Evolutionary conservation across 805 yeast species (phyloP).

Genomic region (Ogataea paradorogensis): DNA sequence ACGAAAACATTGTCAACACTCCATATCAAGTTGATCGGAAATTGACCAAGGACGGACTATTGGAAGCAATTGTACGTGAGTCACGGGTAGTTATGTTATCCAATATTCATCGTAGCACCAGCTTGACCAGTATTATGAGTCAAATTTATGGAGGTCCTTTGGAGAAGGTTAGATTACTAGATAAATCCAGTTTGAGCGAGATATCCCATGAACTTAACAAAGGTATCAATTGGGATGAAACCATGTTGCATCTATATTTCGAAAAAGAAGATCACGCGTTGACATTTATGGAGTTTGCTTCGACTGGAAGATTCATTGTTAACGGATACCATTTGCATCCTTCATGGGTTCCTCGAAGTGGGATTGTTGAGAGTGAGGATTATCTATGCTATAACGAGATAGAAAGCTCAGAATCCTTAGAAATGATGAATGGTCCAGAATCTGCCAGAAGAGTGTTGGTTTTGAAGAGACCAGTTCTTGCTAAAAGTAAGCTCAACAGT

Average conservation of each 20-base stretch:
- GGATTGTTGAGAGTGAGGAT: constrained; percentile 6
- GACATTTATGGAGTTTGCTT: constrained; percentile 49
- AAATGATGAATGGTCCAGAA: constrained; percentile 37
- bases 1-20: constrained; percentile 22
- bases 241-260: constrained; percentile 48
- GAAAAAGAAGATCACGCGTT: constrained; percentile 51
- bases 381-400: constrained; percentile 12
- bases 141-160: constrained; percentile 70
- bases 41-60: constrained; percentile 7
- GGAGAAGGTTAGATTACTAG: constrained; percentile 42
- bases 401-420: constrained; percentile 17
- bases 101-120: constrained; percentile 34
- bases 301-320: constrained; percentile 52
- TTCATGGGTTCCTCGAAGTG: constrained; percentile 40
- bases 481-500: constrained; percentile 22
- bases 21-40: constrained; percentile 3
- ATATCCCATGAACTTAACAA: constrained; percentile 11
- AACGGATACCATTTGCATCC: constrained; percentile 53
- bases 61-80: constrained; percentile 10
- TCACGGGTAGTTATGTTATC: constrained; percentile 24
- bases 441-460: constrained; percentile 55
- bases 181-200: constrained; percentile 18
- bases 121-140: constrained; percentile 48
- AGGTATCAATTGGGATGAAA: constrained; percentile 26
- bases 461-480: constrained; percentile 37